Percentiles rank a stretch among this genome's conserved stretches.
phyloP scores from a whole-genome alignment of 2,329 filamentous ascomycete genomes.

The Talaromyces islandicus region DNA sequence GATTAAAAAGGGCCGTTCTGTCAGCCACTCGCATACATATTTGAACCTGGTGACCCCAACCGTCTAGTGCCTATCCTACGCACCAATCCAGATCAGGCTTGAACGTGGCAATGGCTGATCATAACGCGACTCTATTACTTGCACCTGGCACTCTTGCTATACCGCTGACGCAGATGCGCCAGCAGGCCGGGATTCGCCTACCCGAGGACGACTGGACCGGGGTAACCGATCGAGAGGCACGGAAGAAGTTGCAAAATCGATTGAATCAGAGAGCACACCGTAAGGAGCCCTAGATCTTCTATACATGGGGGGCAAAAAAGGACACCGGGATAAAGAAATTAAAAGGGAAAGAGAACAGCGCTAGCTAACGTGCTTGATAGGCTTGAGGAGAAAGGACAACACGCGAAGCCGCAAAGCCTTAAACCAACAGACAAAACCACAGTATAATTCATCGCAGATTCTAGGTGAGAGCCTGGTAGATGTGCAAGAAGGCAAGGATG shows the following conservation, averaged over 20 bases:
- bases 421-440: too few species aligned
- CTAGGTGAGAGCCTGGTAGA: too few species aligned
- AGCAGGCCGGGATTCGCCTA: neutral
- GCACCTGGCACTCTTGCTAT: neutral
- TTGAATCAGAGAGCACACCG: neutral
- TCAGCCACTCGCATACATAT: too few species aligned
- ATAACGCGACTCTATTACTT: neutral
- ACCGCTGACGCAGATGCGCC: neutral
- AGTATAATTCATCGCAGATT: too few species aligned
- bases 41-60: too few species aligned
- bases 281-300: neutral
- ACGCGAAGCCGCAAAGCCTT: too few species aligned
- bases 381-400: too few species aligned
- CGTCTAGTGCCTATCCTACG: too few species aligned
- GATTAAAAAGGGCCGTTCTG: too few species aligned
- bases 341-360: neutral
- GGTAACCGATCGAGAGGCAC: neutral
- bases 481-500: neutral
- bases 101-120: neutral
- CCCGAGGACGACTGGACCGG: slow-evolving; percentile 2
- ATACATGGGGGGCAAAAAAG: neutral
- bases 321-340: too few species aligned
- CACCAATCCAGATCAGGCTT: neutral
- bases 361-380: neutral
- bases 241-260: slow-evolving; percentile 3